Base-by-base conservation (phyloP, 306 rosid genomes). In the Trifolium fragiferum region DNA sequence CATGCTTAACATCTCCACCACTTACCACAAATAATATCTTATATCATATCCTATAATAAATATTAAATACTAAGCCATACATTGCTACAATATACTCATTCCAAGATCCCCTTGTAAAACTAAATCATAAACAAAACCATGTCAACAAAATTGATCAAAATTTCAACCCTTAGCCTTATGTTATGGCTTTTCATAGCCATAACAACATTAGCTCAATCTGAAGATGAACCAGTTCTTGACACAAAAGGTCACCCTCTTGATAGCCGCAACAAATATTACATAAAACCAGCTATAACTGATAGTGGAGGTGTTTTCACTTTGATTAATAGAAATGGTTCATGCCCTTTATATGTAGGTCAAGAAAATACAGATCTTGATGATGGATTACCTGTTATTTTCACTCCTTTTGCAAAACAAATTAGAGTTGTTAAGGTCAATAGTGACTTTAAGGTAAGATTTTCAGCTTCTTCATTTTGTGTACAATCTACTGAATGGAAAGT, bases 271-370 rank as follows among this genome's bases (percentile, higher is more conserved):
- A 79, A 84, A 0, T 90, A 90, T 84, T 84, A 81, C 87, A 85
- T 90, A 63, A 86, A 75, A 30, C 92, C 91, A 0, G 91, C 88
- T 5, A 84, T 84, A 50, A 86, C 92, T 4, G 92, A 86, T 13
- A 73, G 0, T 16, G 90, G 96, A 2, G 90, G 90, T 15, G 84
- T 68, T 5, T 60, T 86, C 76, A 84, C 96, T 11, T 74, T 90
- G 51, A 33, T 90, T 14, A 0, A 9, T 30, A 55, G 80, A 18
- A 90, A 66, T 11, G 8, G 0, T 1, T 23, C 82, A 2, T 90
- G 92, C 76, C 89, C 92, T 1, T 2, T 69, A 0, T 68, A 74
- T 5, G 92, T 72, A 1, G 96, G 88, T 15, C 90, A 84, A 57
- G 82, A 83, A 32, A 84, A 77, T 40, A 70, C 84, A 0, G 82